Percentiles rank a stretch among this genome's conserved stretches.
Conservation (phyloP, 495 filamentous ascomycete genomes). For the Penicillium lividum region DNA sequence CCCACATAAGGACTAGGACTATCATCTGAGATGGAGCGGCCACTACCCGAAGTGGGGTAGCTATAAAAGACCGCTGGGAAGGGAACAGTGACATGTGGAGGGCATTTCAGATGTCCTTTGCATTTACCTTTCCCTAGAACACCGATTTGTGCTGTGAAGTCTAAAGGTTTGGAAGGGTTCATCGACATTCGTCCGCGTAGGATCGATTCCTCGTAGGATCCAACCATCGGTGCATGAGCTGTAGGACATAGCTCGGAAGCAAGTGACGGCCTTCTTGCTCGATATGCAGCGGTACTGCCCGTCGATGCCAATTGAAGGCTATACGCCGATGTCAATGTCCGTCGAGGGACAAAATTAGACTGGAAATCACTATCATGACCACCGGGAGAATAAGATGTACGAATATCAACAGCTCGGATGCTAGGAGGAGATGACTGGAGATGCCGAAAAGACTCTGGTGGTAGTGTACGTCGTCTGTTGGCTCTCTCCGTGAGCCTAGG, state of each 20-base stretch:
- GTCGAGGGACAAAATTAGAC: conserved; percentile 72
- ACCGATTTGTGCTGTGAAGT: conserved; percentile 95
- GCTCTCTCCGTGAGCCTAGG: conserved; percentile 44
- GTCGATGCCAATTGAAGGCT: conserved; percentile 58
- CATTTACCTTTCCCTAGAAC: conserved; percentile 89
- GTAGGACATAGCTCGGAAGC: conserved; percentile 73
- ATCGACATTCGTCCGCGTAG: conserved; percentile 95
- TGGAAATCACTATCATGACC: conserved; percentile 55
- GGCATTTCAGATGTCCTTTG: conserved; percentile 82
- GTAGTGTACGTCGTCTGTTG: conserved; percentile 61
- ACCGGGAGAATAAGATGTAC: conserved; percentile 23
- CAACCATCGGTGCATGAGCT: conserved; percentile 91
- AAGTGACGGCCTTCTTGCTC: conserved; percentile 68
- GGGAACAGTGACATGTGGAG: conserved; percentile 85
- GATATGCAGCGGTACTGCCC: conserved; percentile 59
- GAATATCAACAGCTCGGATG: conserved; percentile 19
- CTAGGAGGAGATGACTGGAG: conserved; percentile 39
- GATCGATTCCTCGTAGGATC: conserved; percentile 97
- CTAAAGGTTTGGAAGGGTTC: conserved; percentile 86
- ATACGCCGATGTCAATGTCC: conserved; percentile 67
- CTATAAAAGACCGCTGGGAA: conserved; percentile 98
- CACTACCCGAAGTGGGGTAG: conserved; percentile 67
- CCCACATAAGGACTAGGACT: conserved; percentile 96
- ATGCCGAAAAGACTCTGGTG: conserved; percentile 54
- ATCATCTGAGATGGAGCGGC: conserved; percentile 65